A percentile compares a stretch with the other conserved stretches of the same genome.
Conservation (phyloP, 768 basidiomycete genomes). For the Amanita brunnescens region DNA sequence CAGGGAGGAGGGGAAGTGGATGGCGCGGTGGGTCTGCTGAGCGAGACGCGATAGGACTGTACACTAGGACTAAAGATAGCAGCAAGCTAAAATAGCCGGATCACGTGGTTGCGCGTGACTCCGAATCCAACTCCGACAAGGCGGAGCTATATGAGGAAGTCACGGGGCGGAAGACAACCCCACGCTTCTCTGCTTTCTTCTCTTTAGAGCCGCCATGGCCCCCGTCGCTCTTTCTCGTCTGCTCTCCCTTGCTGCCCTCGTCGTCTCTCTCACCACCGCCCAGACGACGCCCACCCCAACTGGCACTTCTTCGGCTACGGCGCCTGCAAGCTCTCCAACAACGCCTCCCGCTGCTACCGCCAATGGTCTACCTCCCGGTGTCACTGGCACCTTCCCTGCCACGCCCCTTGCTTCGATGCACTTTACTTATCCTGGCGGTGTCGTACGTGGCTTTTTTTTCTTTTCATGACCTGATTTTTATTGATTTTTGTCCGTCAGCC, state of each 20-base stretch:
- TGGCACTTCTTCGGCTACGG: not conserved
- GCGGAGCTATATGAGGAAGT: not conserved
- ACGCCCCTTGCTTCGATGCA: conserved; percentile 38
- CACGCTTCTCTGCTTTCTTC: not conserved
- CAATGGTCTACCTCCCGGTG: not conserved
- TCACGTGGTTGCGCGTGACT: not conserved
- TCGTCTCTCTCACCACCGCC: conserved; percentile 18
- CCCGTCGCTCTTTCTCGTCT: conserved; percentile 33
- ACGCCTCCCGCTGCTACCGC: not conserved
- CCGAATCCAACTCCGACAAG: not conserved
- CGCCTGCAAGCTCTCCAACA: not conserved
- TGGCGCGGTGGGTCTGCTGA: not conserved
- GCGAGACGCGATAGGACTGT: not conserved
- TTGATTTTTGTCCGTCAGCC: too few species aligned
- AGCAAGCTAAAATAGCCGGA: too few species aligned
- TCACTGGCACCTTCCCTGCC: conserved; percentile 33
- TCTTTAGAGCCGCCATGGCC: conserved; percentile 26
- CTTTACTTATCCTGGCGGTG: conserved; percentile 33
- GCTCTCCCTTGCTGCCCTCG: conserved; percentile 22
- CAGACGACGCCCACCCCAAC: conserved; percentile 11
- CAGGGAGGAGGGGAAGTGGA: conserved; percentile 19
- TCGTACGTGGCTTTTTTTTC: conserved; percentile 27
- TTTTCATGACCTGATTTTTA: too few species aligned
- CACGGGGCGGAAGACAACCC: too few species aligned
- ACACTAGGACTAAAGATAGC: too few species aligned